Conservation (phyloP, 139 green algal genomes). For the Chlorella sp. region DNA sequence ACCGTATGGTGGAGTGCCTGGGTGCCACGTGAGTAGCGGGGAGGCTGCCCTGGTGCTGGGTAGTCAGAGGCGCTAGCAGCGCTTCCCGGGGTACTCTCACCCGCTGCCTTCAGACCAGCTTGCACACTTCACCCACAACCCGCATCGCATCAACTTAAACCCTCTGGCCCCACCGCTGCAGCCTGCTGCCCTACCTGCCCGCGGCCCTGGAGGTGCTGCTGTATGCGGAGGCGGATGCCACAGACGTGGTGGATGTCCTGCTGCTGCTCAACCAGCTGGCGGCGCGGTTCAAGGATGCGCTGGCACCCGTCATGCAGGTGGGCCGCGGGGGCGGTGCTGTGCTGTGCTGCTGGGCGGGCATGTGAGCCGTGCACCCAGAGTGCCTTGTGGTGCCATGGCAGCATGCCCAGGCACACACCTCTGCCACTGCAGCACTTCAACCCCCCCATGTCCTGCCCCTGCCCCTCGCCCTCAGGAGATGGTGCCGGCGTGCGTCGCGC, state of each 20-base stretch:
- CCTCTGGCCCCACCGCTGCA: not conserved
- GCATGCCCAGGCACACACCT: not conserved
- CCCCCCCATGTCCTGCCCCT: not conserved
- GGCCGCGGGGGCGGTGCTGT: not conserved
- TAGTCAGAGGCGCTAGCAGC: no score
- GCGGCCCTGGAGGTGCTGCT: conserved; percentile 69
- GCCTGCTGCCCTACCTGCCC: conserved; percentile 66
- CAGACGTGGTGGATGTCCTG: conserved; percentile 70
- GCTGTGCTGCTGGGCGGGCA: no score
- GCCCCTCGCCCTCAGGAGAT: conserved; percentile 33
- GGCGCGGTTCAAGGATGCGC: conserved; percentile 59
- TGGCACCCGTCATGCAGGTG: conserved; percentile 59
- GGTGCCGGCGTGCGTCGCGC: conserved; percentile 58
- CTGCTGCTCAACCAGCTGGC: conserved; percentile 78
- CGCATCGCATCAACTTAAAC: no score
- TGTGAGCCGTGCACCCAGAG: not conserved
- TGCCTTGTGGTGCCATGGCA: not conserved
- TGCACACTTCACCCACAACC: no score
- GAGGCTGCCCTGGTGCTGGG: not conserved
- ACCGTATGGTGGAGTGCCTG: conserved; percentile 89
- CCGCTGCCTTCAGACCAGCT: no score
- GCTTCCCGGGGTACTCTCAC: no score
- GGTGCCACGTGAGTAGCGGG: conserved; percentile 14
- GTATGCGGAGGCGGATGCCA: conserved; percentile 44
- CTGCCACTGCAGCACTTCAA: not conserved